Evolutionary conservation across 2,329 filamentous ascomycete species (phyloP).

Genomic region (Fusarium liriodendri): DNA sequence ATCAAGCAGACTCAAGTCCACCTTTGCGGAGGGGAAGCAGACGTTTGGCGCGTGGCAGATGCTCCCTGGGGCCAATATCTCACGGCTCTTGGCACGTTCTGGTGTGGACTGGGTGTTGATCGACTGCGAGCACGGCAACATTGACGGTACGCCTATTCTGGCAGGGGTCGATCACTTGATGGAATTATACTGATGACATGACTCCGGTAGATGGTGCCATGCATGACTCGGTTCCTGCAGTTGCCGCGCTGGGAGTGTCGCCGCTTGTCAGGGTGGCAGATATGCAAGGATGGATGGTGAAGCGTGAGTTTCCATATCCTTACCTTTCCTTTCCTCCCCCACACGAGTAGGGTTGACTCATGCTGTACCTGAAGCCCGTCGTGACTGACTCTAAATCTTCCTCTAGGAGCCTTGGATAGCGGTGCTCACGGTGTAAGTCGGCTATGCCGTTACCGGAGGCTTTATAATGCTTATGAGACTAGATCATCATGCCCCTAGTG

Average conservation of each 20-base stretch:
- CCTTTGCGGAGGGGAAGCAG: conserved; percentile 58
- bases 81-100: conserved; percentile 66
- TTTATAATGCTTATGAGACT: not conserved
- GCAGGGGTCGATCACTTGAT: not conserved
- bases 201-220: conserved; percentile 53
- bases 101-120: conserved; percentile 74
- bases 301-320: conserved; percentile 43
- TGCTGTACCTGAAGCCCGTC: not conserved
- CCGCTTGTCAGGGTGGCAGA: conserved; percentile 63
- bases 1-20: conserved; percentile 60
- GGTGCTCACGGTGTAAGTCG: conserved; percentile 55
- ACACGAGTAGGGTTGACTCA: not conserved
- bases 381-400: not conserved
- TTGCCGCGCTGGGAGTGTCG: conserved; percentile 55
- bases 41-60: conserved; percentile 71
- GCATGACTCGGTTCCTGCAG: conserved; percentile 63
- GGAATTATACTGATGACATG: not conserved
- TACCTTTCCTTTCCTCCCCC: not conserved
- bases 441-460: not conserved
- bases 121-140: conserved; percentile 62
- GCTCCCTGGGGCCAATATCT: conserved; percentile 69
- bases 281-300: conserved; percentile 55
- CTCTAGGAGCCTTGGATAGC: conserved; percentile 55
- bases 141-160: conserved; percentile 49
- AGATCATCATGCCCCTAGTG: conserved; percentile 57